Evolutionary conservation across 1,284 basidiomycete species (phyloP).

Genomic region (Trametes sp.): DNA sequence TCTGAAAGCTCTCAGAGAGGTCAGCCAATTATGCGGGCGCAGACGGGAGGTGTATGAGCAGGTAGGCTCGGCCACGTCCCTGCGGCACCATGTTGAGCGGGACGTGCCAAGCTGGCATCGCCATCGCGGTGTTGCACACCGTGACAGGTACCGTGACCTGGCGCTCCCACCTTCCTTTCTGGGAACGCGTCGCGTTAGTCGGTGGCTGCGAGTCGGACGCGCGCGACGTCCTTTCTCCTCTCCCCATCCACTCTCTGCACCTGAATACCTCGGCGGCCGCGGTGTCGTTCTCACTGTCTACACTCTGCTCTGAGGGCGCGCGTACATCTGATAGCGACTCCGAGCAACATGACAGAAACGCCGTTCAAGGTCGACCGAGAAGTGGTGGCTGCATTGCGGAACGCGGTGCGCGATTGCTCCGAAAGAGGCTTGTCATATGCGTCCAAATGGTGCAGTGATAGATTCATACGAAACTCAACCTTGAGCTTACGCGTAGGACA

Average conservation of each 20-base stretch:
- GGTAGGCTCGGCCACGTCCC: constrained; percentile 8
- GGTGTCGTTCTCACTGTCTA: neutral
- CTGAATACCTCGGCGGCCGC: neutral
- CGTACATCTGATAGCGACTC: neutral
- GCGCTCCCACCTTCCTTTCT: neutral
- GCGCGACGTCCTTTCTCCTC: constrained; percentile 1
- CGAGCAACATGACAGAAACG: constrained; percentile 15
- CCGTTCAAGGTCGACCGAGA: constrained; percentile 38
- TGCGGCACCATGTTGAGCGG: constrained; percentile 7
- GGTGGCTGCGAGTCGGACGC: constrained; percentile 12
- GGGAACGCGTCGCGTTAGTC: constrained; percentile 20
- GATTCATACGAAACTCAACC: constrained; percentile 11
- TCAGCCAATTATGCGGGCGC: neutral
- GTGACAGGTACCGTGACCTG: constrained; percentile 20
- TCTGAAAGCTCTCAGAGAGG: neutral
- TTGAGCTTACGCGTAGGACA: constrained; percentile 24
- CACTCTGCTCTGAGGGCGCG: neutral
- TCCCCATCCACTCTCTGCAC: too few species aligned
- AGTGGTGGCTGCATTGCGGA: constrained; percentile 54
- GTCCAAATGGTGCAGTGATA: constrained; percentile 70
- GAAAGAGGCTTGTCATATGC: constrained; percentile 52
- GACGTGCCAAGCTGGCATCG: constrained; percentile 19
- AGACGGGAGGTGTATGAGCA: neutral
- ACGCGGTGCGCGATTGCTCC: constrained; percentile 58
- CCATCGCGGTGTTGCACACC: neutral